These are phyloP conservation scores for Danielia reshetovae DNA, from an alignment of 805 yeast genomes.

Conservation along the genomic window DNA sequence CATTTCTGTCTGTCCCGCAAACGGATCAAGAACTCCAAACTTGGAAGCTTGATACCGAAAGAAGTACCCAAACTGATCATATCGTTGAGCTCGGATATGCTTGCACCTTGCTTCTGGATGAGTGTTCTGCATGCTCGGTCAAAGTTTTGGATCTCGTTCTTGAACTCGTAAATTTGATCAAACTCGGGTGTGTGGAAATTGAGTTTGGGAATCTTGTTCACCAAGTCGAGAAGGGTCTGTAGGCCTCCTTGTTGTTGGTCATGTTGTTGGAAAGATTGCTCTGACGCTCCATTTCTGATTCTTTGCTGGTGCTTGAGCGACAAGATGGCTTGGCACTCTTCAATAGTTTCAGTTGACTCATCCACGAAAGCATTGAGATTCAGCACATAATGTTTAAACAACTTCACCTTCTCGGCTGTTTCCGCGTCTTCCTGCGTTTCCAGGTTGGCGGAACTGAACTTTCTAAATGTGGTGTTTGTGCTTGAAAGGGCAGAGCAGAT, in stretches of 20 bases:
- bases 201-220: slow-evolving; percentile 43
- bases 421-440: not conserved
- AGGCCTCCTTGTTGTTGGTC: slow-evolving; percentile 5
- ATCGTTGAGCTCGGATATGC: slow-evolving; percentile 45
- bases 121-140: slow-evolving; percentile 42
- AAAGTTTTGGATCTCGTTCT: slow-evolving; percentile 48
- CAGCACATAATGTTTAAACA: slow-evolving; percentile 20
- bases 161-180: slow-evolving; percentile 53
- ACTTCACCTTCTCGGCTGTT: slow-evolving; percentile 10
- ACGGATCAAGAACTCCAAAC: slow-evolving; percentile 35
- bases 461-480: slow-evolving; percentile 11
- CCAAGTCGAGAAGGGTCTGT: slow-evolving; percentile 11
- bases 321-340: slow-evolving; percentile 50
- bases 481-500: slow-evolving; percentile 38
- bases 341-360: slow-evolving; percentile 48
- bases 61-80: slow-evolving; percentile 56
- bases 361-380: slow-evolving; percentile 41
- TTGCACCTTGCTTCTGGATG: slow-evolving; percentile 29
- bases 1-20: slow-evolving; percentile 33
- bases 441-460: slow-evolving; percentile 2
- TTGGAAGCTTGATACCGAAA: slow-evolving; percentile 54
- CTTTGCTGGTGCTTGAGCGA: slow-evolving; percentile 50
- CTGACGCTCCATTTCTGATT: slow-evolving; percentile 29
- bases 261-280: slow-evolving; percentile 33
- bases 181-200: slow-evolving; percentile 56